Percentiles rank a stretch among this genome's conserved stretches.
Evolutionary conservation across 164 flowering plant species (phyloP).

Genomic region (Berberis thunbergii): DNA sequence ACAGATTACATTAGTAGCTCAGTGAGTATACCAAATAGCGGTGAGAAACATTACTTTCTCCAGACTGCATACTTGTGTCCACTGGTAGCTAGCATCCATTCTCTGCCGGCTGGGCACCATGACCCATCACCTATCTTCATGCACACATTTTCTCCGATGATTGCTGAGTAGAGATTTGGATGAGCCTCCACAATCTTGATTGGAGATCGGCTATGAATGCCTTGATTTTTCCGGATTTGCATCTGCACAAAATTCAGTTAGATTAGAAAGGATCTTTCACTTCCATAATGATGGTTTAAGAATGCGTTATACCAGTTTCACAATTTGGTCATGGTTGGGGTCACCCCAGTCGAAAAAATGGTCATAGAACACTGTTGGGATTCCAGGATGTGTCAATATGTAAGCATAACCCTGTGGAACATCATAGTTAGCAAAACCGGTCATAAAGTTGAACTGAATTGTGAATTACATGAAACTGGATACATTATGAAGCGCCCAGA

Average conservation of each 20-base stretch:
- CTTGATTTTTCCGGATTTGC: slow-evolving; percentile 48
- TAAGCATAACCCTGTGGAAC: slow-evolving; percentile 78
- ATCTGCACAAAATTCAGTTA: slow-evolving; percentile 37
- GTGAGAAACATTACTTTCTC: slow-evolving; percentile 35
- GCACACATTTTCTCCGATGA: slow-evolving; percentile 60
- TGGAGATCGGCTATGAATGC: slow-evolving; percentile 65
- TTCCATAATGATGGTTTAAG: not conserved
- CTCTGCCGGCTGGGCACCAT: slow-evolving; percentile 81
- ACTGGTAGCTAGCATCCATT: slow-evolving; percentile 71
- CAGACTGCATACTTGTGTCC: slow-evolving; percentile 87
- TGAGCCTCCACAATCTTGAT: slow-evolving; percentile 66
- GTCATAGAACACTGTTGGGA: slow-evolving; percentile 80
- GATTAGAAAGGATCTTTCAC: not conserved
- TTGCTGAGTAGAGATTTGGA: slow-evolving; percentile 68
- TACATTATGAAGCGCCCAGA: no score
- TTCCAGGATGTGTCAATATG: slow-evolving; percentile 89
- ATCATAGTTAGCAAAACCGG: not conserved
- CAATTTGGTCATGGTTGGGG: slow-evolving; percentile 67
- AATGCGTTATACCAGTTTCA: slow-evolving; percentile 58
- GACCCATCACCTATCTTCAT: slow-evolving; percentile 89
- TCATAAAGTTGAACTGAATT: not conserved
- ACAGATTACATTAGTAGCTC: not conserved
- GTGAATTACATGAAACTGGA: not conserved
- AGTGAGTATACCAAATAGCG: not conserved
- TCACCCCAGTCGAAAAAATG: slow-evolving; percentile 82